phyloP scores from a whole-genome alignment of 2,329 filamentous ascomycete species.

The Cryphonectria radicalis region DNA sequence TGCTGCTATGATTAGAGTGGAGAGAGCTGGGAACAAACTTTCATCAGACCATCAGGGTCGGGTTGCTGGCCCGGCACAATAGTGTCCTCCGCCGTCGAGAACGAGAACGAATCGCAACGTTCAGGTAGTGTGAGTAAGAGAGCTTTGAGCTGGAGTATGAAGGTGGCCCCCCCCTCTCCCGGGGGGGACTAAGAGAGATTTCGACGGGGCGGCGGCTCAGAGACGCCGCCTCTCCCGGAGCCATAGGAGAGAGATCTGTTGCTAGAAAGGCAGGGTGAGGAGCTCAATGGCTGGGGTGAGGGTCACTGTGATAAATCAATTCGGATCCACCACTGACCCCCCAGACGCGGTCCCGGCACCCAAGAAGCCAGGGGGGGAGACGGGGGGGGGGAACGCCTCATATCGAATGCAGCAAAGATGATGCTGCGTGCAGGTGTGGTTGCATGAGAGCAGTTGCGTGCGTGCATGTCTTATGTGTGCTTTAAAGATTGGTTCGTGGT shows the following conservation, averaged over 20 bases:
- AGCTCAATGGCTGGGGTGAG: neutral
- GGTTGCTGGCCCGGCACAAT: conserved; percentile 24
- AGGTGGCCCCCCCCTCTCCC: conserved; percentile 12
- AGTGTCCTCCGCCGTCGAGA: conserved; percentile 4
- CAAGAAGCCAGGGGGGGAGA: neutral
- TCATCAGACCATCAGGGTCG: conserved; percentile 13
- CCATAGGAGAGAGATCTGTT: neutral
- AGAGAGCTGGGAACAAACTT: neutral
- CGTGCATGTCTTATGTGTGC: conserved; percentile 16
- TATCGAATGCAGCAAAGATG: neutral
- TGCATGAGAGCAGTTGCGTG: conserved; percentile 14
- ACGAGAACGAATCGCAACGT: conserved; percentile 17
- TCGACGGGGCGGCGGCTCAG: conserved; percentile 1
- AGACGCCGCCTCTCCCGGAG: neutral
- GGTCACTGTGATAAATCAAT: conserved; percentile 19
- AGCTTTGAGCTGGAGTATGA: neutral
- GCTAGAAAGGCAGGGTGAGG: neutral
- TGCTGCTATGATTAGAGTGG: conserved; percentile 7
- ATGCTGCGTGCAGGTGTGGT: neutral
- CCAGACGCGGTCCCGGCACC: conserved; percentile 18
- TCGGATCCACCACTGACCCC: conserved; percentile 13
- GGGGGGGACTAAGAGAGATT: conserved; percentile 2
- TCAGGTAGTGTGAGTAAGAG: neutral
- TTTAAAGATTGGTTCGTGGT: conserved; percentile 17
- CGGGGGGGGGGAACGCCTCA: neutral